A percentile compares a stretch with the other conserved stretches of the same genome.
phyloP scores from a whole-genome alignment of 306 rosid species.

The Trichosanthes cucumerina region DNA sequence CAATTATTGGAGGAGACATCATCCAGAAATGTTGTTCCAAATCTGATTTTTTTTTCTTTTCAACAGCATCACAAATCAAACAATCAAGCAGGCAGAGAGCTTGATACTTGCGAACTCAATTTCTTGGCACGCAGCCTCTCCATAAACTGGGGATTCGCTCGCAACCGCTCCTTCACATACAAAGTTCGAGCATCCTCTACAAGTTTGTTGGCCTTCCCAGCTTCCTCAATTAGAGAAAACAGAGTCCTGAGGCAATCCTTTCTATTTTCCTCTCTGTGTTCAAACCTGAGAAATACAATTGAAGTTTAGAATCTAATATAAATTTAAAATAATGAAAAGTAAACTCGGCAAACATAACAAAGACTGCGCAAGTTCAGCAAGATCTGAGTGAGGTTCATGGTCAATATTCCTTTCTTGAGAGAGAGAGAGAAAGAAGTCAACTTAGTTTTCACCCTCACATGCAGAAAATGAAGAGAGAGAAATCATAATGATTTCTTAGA shows the following conservation, averaged over 20 bases:
- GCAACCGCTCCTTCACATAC: constrained; percentile 73
- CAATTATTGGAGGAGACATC: not conserved
- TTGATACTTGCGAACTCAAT: constrained; percentile 32
- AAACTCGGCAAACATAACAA: not conserved
- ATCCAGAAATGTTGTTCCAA: not conserved
- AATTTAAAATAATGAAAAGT: not conserved
- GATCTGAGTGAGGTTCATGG: not conserved
- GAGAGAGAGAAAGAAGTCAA: not conserved
- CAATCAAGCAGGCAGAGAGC: constrained; percentile 31
- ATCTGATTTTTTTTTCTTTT: not conserved
- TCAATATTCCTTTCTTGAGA: not conserved
- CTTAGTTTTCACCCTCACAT: not conserved
- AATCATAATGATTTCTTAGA: not conserved
- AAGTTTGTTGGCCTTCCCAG: constrained; percentile 80
- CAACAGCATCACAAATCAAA: not conserved
- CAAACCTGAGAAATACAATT: constrained; percentile 38
- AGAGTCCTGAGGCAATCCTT: constrained; percentile 94
- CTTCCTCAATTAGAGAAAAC: constrained; percentile 77
- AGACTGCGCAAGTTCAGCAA: not conserved
- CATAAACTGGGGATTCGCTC: constrained; percentile 71
- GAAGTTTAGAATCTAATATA: not conserved
- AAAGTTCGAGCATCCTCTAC: constrained; percentile 60
- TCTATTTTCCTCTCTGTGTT: constrained; percentile 91
- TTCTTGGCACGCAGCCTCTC: constrained; percentile 63
- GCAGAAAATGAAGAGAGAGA: not conserved